Evolutionary conservation across 1,139 yeast species (phyloP).

Genomic region (Pichia sp.): DNA sequence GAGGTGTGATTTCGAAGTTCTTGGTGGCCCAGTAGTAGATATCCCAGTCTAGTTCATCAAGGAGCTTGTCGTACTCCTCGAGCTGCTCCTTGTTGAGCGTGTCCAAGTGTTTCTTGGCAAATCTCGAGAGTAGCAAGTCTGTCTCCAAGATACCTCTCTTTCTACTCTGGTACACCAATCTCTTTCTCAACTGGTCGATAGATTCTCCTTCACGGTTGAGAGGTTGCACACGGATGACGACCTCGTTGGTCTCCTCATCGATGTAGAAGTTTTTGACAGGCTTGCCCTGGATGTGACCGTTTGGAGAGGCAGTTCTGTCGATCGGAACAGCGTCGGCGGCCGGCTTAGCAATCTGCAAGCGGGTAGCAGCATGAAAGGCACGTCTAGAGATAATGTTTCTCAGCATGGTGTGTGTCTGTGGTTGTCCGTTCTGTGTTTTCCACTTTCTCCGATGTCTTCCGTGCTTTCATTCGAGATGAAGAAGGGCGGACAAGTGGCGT

Average conservation of each 20-base stretch:
- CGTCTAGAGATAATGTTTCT: slow-evolving; percentile 7
- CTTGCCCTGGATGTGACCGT: slow-evolving; percentile 22
- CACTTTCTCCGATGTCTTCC: too few relatives aligned
- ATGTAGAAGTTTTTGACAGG: slow-evolving; percentile 21
- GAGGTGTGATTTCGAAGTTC: slow-evolving; percentile 72
- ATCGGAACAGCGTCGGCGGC: slow-evolving; percentile 16
- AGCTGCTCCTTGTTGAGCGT: slow-evolving; percentile 61
- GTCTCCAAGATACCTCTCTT: slow-evolving; percentile 95
- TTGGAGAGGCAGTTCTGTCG: slow-evolving; percentile 15
- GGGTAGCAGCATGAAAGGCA: background rate
- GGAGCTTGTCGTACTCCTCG: slow-evolving; percentile 76
- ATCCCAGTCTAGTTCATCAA: slow-evolving; percentile 98
- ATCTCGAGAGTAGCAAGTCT: slow-evolving; percentile 77
- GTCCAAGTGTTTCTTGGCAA: slow-evolving; percentile 70
- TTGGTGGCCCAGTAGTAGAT: slow-evolving; percentile 96
- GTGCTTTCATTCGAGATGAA: too few relatives aligned
- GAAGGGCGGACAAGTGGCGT: too few relatives aligned
- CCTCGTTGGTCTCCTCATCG: slow-evolving; percentile 30
- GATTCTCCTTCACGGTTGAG: slow-evolving; percentile 70
- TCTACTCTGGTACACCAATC: slow-evolving; percentile 85
- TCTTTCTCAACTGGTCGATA: slow-evolving; percentile 73
- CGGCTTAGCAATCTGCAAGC: slow-evolving; percentile 11
- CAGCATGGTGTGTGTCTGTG: slow-evolving; percentile 3
- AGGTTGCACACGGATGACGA: slow-evolving; percentile 63
- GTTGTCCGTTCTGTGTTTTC: too few relatives aligned